Conservation (phyloP, 495 filamentous ascomycete species). For the Trichoderma virens region DNA sequence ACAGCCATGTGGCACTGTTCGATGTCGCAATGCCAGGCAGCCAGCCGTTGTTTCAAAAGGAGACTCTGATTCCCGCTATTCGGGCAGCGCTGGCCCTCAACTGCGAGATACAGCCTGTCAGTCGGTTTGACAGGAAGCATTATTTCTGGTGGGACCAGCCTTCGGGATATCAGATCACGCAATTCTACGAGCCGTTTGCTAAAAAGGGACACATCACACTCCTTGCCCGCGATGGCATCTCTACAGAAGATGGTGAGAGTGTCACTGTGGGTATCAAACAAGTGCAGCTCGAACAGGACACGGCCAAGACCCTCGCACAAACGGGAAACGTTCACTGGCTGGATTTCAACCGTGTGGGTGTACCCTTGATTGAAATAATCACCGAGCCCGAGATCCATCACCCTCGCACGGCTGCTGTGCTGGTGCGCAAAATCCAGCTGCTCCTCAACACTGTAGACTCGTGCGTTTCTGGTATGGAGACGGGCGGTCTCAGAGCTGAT, state of each 20-base stretch:
- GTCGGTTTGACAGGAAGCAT: slow-evolving; percentile 90
- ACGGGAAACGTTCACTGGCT: slow-evolving; percentile 65
- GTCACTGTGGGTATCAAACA: slow-evolving; percentile 78
- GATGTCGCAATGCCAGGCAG: slow-evolving; percentile 85
- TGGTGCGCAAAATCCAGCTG: slow-evolving; percentile 81
- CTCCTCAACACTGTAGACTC: slow-evolving; percentile 74
- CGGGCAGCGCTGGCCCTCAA: slow-evolving; percentile 79
- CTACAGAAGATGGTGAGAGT: slow-evolving; percentile 54
- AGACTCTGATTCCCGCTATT: slow-evolving; percentile 78
- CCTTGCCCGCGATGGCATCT: slow-evolving; percentile 70
- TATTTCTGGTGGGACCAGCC: slow-evolving; percentile 99
- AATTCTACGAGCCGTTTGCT: slow-evolving; percentile 88
- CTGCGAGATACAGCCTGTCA: slow-evolving; percentile 66
- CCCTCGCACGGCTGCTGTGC: slow-evolving; percentile 75
- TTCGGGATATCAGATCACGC: slow-evolving; percentile 92
- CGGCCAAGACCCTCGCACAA: slow-evolving; percentile 82
- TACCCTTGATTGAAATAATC: slow-evolving; percentile 92
- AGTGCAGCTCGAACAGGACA: slow-evolving; percentile 96
- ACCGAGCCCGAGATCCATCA: slow-evolving; percentile 79
- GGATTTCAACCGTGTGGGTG: slow-evolving; percentile 88
- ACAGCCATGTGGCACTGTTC: slow-evolving; percentile 79
- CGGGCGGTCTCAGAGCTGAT: slow-evolving; percentile 84
- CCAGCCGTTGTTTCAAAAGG: slow-evolving; percentile 78
- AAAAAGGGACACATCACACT: slow-evolving; percentile 64
- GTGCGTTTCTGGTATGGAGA: slow-evolving; percentile 83